These are phyloP conservation scores for Prunus persica DNA, from an alignment of 306 rosid species.

Conservation along the genomic window Prunus_persica_NCBIv2 NC_034009.1:40175001-40175500, in stretches of 20 bases:
- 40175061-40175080: too few species aligned
- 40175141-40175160: neutral
- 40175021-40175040: too few species aligned
- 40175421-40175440: neutral
- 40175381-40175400: neutral
- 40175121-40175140: neutral
- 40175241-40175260: neutral
- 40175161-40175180: neutral
- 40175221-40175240: neutral
- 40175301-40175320: neutral
- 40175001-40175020: neutral
- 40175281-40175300: neutral
- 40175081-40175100: neutral
- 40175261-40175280: neutral
- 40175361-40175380: neutral
- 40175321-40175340: neutral
- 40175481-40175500: neutral
- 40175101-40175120: neutral
- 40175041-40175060: too few species aligned
- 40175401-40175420: neutral
- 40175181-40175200: neutral
- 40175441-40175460: neutral
- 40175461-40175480: neutral
- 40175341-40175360: constrained; percentile 7
- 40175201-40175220: neutral